Percentiles rank a stretch among this genome's conserved stretches.
Evolutionary conservation across 2,329 filamentous ascomycete genomes (phyloP).

Genomic region (Epichloe festucae): DNA sequence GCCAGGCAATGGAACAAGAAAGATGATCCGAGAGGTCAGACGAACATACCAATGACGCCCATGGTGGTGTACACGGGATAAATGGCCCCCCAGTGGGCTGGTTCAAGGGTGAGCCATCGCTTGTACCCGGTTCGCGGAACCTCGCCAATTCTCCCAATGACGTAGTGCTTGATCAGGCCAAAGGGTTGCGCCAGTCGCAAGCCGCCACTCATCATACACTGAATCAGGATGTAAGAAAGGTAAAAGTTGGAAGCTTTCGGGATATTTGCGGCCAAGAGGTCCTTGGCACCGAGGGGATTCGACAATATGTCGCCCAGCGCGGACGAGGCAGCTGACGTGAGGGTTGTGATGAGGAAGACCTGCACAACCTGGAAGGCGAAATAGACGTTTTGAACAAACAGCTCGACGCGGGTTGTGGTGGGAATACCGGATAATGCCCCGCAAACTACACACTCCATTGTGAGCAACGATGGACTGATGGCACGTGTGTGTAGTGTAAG

Average conservation of each 20-base stretch:
- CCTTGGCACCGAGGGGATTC: constrained; percentile 47
- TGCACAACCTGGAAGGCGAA: constrained; percentile 86
- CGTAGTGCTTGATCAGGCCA: constrained; percentile 43
- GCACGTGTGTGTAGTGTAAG: neutral
- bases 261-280: constrained; percentile 57
- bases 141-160: constrained; percentile 62
- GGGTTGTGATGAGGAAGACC: constrained; percentile 76
- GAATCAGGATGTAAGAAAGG: constrained; percentile 83
- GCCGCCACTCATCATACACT: constrained; percentile 70
- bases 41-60: constrained; percentile 57
- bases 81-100: constrained; percentile 77
- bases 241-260: constrained; percentile 89
- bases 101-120: constrained; percentile 61
- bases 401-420: constrained; percentile 65
- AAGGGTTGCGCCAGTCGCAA: constrained; percentile 57
- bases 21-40: neutral
- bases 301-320: constrained; percentile 50
- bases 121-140: constrained; percentile 69
- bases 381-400: constrained; percentile 84
- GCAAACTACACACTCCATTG: constrained; percentile 36
- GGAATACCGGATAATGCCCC: constrained; percentile 71
- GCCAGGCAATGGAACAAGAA: neutral
- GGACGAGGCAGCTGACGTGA: constrained; percentile 68
- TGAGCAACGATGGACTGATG: constrained; percentile 7
- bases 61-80: constrained; percentile 74